Evolutionary conservation across 176 grass and related monocot species (phyloP), one percentile per base, ranked within the genome.

Genomic region (Carex kokanica): DNA sequence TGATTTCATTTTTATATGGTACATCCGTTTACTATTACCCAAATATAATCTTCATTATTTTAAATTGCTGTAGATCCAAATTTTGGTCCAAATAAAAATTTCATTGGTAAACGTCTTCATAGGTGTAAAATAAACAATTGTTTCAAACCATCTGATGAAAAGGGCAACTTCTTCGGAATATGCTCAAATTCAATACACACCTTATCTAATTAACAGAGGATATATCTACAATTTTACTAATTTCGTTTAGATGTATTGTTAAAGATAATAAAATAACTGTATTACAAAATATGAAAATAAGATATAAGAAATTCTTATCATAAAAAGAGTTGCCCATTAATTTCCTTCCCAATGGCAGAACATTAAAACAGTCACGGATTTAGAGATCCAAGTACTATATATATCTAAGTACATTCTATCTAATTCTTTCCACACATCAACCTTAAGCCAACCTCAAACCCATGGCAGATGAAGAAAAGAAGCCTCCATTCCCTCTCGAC

Each of bases 401-500:
- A 53, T 82, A 62, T 17, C 20, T 8, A 13, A 13, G 43, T 38
- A 41, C 66, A 82, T 40, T 66, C 12, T 0, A 38, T 81, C 31
- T 82, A 25, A 82, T 66, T 77, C 45, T 47, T 77, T 55, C 43
- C 60, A 52, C 41, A 67, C 38, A 65, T 9, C 23, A 77, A 77
- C 2, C 2, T 13, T 53, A 15, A 23, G 36, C 4, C 20, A 80
- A 80, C 56, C 32, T 80, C 38, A 40, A 81, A 72, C 18, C 87
- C n/a, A 91, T 91, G 92, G 82, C 78, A 29, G 84, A 21, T n/a
- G 79, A 74, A 14, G 31, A 10, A 36, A 66, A 3, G 56, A 71
- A 79, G 11, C 73, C 34, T 18, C 45, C 7, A 78, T 97, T 93
- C 88, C 94, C 91, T 15, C 71, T 94, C 5, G 82, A 94, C 78